These are phyloP conservation scores for Amylostereum chailletii DNA, from an alignment of 1,284 basidiomycete species.

Conservation along the genomic window DNA sequence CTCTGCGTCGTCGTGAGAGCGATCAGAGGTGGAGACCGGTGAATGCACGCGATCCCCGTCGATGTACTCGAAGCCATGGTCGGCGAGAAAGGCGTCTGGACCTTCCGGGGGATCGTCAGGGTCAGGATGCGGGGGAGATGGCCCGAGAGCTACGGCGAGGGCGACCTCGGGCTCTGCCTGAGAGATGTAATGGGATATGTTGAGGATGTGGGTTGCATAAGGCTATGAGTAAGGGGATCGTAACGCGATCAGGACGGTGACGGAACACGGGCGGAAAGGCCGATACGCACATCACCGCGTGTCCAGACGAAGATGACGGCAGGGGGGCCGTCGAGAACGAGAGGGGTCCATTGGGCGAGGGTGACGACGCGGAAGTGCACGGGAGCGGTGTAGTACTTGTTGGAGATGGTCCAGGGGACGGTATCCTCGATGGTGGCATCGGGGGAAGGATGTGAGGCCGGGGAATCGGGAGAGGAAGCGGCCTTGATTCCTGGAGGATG, in stretches of 20 bases:
- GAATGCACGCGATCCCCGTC: conserved; percentile 26
- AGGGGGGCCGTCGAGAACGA: conserved; percentile 38
- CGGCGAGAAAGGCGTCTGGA: conserved; percentile 56
- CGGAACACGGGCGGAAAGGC: conserved; percentile 3
- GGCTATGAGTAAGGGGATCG: conserved; percentile 24
- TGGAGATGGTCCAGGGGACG: conserved; percentile 71
- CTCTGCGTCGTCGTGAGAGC: conserved; percentile 2
- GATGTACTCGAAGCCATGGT: conserved; percentile 68
- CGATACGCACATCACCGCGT: conserved; percentile 46
- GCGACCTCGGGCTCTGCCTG: conserved; percentile 57
- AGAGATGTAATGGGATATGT: conserved; percentile 37
- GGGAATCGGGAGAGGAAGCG: conserved; percentile 6
- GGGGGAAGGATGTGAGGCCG: conserved; percentile 6
- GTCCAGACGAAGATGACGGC: conserved; percentile 68
- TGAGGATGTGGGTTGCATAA: conserved; percentile 42
- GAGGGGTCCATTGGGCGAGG: conserved; percentile 29
- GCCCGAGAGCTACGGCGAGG: conserved; percentile 49
- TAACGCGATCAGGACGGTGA: conserved; percentile 4
- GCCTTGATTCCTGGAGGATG: conserved; percentile 18
- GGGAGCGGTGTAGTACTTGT: conserved; percentile 79
- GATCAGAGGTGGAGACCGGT: conserved; percentile 3
- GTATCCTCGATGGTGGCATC: conserved; percentile 17
- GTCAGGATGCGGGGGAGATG: conserved; percentile 11
- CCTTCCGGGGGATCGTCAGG: conserved; percentile 35
- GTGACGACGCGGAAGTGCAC: conserved; percentile 58